These are phyloP conservation scores for Lichtheimia corymbifera DNA, from an alignment of 371 early-diverging fungal genomes.

Conservation along the genomic window DNA sequence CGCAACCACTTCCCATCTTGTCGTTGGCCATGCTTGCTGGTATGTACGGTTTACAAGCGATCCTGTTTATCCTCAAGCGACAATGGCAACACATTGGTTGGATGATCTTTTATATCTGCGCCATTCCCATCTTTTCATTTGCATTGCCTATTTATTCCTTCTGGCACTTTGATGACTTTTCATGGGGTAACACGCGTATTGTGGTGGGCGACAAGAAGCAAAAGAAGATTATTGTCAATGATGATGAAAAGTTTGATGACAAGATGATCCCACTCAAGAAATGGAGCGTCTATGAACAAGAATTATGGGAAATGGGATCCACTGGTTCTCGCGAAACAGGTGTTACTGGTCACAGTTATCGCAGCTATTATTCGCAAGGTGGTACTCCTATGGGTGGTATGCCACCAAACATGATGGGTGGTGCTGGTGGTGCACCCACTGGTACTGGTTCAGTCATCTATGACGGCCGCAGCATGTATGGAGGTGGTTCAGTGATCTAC, in stretches of 20 bases:
- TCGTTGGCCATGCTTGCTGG: conserved; percentile 67
- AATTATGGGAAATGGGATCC: conserved; percentile 74
- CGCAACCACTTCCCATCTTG: conserved; percentile 55
- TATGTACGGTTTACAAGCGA: conserved; percentile 82
- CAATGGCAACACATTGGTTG: conserved; percentile 96
- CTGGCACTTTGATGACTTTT: conserved; percentile 94
- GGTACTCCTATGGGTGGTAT: conserved; percentile 8
- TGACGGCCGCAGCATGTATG: conserved; percentile 45
- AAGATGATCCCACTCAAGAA: conserved; percentile 86
- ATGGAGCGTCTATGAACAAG: conserved; percentile 91
- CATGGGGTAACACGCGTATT: conserved; percentile 91
- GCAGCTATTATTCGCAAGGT: conserved; percentile 34
- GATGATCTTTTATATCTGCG: conserved; percentile 92
- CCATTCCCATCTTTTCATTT: conserved; percentile 85
- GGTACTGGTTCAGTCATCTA: conserved; percentile 33
- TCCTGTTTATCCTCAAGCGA: conserved; percentile 84
- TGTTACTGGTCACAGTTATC: conserved; percentile 42
- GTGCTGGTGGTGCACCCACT: conserved; percentile 3
- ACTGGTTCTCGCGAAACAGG: conserved; percentile 60
- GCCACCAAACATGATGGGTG: neutral
- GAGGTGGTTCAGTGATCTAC: conserved; percentile 27
- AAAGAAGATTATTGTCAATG: conserved; percentile 66
- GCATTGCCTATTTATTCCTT: conserved; percentile 80
- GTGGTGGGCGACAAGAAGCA: conserved; percentile 73
- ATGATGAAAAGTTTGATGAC: conserved; percentile 82